These are phyloP conservation scores for Selaginella tamariscina DNA, from an alignment of 75 land plant genomes.

Conservation along the genomic window DNA sequence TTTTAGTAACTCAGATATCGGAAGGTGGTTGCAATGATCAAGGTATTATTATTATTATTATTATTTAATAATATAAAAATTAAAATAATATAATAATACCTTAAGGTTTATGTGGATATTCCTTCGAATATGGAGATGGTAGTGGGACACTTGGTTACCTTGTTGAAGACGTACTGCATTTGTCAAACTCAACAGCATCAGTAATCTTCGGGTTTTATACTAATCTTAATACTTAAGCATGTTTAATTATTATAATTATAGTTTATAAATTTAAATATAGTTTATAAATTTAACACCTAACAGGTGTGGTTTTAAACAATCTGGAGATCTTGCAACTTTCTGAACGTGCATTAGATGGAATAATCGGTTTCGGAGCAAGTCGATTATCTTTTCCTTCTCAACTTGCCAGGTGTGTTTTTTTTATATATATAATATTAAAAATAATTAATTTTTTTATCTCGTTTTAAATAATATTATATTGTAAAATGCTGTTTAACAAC, in stretches of 20 bases:
- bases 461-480: too few species aligned
- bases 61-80: too few species aligned
- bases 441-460: too few species aligned
- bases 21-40: slow-evolving; percentile 27
- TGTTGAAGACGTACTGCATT: slow-evolving; percentile 38
- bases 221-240: slow-evolving; percentile 18
- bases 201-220: slow-evolving; percentile 2
- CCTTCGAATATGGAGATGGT: slow-evolving; percentile 59
- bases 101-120: slow-evolving; percentile 37
- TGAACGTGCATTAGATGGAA: slow-evolving; percentile 64
- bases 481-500: too few species aligned
- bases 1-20: slow-evolving; percentile 1
- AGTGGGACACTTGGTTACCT: slow-evolving; percentile 51
- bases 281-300: not conserved
- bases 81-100: too few species aligned
- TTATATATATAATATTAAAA: too few species aligned
- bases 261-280: not conserved
- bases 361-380: slow-evolving; percentile 68
- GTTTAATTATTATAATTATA: not conserved
- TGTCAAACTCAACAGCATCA: not conserved
- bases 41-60: too few species aligned
- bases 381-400: slow-evolving; percentile 64
- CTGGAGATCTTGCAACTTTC: slow-evolving; percentile 37
- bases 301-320: slow-evolving; percentile 45
- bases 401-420: too few species aligned